phyloP scores from a whole-genome alignment of 2,329 filamentous ascomycete genomes.

The Pseudocercospora crystallina region DNA sequence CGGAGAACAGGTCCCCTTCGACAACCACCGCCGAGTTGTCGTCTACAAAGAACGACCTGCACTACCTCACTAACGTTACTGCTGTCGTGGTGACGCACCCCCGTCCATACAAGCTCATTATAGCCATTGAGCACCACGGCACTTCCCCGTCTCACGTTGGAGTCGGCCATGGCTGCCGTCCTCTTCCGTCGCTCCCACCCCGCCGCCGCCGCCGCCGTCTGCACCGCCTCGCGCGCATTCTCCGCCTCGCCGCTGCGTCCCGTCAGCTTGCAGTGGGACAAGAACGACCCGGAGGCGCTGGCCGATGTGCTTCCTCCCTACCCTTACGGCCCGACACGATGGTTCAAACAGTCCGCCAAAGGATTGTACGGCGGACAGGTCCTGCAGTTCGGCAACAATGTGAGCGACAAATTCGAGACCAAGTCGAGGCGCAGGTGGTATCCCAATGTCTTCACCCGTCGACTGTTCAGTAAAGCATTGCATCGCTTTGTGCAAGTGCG shows the following conservation, averaged over 20 bases:
- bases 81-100: too few species aligned
- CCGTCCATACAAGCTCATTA: not conserved
- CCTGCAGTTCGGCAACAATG: constrained; percentile 78
- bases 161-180: constrained; percentile 22
- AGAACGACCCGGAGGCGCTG: constrained; percentile 32
- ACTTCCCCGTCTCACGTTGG: not conserved
- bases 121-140: not conserved
- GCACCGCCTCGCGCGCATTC: constrained; percentile 30
- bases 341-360: constrained; percentile 78
- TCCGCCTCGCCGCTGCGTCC: constrained; percentile 29
- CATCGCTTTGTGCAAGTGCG: constrained; percentile 64
- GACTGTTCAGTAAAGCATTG: constrained; percentile 64
- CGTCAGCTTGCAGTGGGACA: constrained; percentile 32
- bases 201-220: constrained; percentile 14
- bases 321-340: constrained; percentile 66
- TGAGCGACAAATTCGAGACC: constrained; percentile 65
- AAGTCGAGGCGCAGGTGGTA: constrained; percentile 74
- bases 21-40: too few species aligned
- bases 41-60: too few species aligned
- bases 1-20: too few species aligned
- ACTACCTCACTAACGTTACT: too few species aligned
- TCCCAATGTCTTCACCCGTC: constrained; percentile 69
- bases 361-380: constrained; percentile 57
- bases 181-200: constrained; percentile 26
- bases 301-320: constrained; percentile 52